These are phyloP conservation scores for Citrus inodora DNA, from an alignment of 345 rosid genomes.

Conservation along the genomic window DNA sequence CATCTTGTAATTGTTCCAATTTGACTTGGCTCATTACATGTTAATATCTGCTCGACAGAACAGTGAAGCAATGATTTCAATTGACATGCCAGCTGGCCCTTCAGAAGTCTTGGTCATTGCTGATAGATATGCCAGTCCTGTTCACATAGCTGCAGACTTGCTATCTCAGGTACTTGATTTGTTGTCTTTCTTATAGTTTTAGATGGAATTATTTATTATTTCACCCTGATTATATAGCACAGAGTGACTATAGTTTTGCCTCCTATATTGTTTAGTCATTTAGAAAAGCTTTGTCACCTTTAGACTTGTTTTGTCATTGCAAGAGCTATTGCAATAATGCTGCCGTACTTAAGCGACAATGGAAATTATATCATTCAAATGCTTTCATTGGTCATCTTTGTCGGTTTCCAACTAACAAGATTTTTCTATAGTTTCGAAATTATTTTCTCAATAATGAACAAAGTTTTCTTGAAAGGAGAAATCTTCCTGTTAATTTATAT, in stretches of 20 bases:
- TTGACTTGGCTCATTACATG: background rate
- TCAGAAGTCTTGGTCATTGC: conserved; percentile 95
- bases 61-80: conserved; percentile 97
- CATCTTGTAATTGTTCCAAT: background rate
- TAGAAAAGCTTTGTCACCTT: background rate
- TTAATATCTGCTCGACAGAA: conserved; percentile 44
- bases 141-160: conserved; percentile 89
- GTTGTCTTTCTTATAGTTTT: background rate
- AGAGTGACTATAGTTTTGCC: background rate
- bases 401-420: background rate
- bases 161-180: conserved; percentile 71
- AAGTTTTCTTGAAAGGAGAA: background rate
- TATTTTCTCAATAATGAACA: background rate
- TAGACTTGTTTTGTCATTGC: background rate
- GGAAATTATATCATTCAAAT: background rate
- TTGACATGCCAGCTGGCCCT: conserved; percentile 99
- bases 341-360: too few species aligned
- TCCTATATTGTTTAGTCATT: background rate
- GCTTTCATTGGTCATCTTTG: background rate
- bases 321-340: background rate
- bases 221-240: background rate
- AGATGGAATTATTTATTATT: background rate
- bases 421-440: background rate
- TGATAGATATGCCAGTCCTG: conserved; percentile 73
- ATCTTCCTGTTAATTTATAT: background rate